Base-by-base conservation (phyloP, 2,329 filamentous ascomycete species). In the Penicillium sp. region DNA sequence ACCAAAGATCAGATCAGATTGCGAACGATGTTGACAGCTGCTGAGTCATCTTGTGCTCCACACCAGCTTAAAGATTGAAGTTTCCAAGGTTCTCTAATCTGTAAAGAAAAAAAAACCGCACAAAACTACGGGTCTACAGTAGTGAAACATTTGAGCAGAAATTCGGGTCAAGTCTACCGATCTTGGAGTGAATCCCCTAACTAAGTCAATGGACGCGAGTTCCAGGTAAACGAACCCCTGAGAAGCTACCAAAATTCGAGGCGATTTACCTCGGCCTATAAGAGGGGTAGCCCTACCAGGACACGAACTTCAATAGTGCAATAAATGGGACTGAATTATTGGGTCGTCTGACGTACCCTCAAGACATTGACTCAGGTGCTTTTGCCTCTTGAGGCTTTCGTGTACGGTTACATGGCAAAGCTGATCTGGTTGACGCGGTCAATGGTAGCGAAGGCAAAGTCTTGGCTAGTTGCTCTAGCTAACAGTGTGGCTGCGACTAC, bases 1-100 rank as follows among this genome's bases (percentile, higher is more conserved):
- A 44, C 19, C 24, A 31, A 19, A 29, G n/a, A 29, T 41, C 13
- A 27, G 26, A 39, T 16, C 48, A 49, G 10, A 16, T 48, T 11
- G 24, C 13, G 3, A 43, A 58, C 45, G 35, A 48, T 39, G 47
- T 57, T 53, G 56, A 55, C 57, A 48, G 48, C 37, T 53, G 60
- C 60, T 64, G 56, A 63, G 50, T 63, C 58, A 63, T 51, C 48
- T 1, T 29, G 31, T 59, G 43, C 56, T 63, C 62, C 62, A 66
- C 61, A 60, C 53, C 56, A 61, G 62, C 63, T 65, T 60, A 55
- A 57, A 61, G 58, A 55, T 52, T 52, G 27, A 10, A 21, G 21
- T 58, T 51, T 51, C 33, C 57, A 60, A 60, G 54, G 47, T 54
- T 56, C 55, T 21, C 24, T 9, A 29, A 19, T 39, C n/a, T 19